Evolutionary conservation across 2,329 filamentous ascomycete species (phyloP).

Genomic region (Pleomassaria siparia): DNA sequence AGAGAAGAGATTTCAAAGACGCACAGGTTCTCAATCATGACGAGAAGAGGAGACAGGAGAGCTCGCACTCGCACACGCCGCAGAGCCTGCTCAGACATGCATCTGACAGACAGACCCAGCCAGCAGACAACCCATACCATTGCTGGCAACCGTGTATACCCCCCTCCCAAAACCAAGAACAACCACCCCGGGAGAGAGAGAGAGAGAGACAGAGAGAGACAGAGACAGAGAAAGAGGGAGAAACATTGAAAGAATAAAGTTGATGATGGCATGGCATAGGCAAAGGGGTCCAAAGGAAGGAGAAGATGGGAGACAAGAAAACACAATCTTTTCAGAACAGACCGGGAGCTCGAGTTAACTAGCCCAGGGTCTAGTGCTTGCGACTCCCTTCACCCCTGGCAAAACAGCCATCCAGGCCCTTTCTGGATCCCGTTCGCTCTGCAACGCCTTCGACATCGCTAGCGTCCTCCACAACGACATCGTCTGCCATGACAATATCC

Average conservation of each 20-base stretch:
- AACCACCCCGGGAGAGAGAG: conserved; percentile 3
- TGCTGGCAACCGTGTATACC: conserved; percentile 20
- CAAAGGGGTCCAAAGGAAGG: conserved; percentile 11
- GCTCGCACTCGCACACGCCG: conserved; percentile 1
- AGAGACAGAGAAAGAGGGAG: too few species aligned
- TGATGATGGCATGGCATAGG: conserved; percentile 21
- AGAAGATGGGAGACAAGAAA: conserved; percentile 16
- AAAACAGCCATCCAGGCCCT: conserved; percentile 35
- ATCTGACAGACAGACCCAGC: conserved; percentile 5
- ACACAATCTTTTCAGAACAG: conserved; percentile 28
- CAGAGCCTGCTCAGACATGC: conserved; percentile 1
- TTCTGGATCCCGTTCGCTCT: conserved; percentile 34
- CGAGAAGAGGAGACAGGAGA: neutral
- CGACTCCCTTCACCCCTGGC: conserved; percentile 40
- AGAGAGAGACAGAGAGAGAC: too few species aligned
- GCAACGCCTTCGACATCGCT: conserved; percentile 42
- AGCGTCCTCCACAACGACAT: conserved; percentile 42
- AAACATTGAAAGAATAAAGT: conserved; percentile 7
- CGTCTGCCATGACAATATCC: conserved; percentile 38
- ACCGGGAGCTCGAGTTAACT: conserved; percentile 29
- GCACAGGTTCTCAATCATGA: neutral
- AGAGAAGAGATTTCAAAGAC: conserved; percentile 19
- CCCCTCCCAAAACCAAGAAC: conserved; percentile 1
- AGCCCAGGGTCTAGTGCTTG: conserved; percentile 32
- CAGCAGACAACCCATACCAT: conserved; percentile 12